Conservation (phyloP, 805 yeast species). For the Torulaspora quercuum region DNA sequence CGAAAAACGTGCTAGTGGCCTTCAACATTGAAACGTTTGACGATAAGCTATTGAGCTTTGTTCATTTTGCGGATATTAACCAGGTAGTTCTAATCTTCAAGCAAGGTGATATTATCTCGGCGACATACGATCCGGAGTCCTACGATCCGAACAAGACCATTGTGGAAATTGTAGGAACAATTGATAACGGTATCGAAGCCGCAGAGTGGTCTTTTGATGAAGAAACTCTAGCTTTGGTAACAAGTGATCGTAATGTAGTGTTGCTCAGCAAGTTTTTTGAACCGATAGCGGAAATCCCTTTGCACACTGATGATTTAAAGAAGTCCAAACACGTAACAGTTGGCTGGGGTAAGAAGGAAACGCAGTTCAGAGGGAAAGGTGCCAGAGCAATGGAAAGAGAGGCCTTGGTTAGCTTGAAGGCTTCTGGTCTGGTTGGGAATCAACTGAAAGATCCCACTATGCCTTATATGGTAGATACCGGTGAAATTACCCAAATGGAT, state of each 20-base stretch:
- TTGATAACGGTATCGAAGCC: slow-evolving; percentile 68
- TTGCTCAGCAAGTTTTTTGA: slow-evolving; percentile 75
- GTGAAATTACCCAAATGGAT: slow-evolving; percentile 59
- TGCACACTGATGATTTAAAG: slow-evolving; percentile 59
- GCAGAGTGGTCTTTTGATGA: slow-evolving; percentile 92
- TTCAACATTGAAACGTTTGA: slow-evolving; percentile 46
- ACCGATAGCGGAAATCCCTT: slow-evolving; percentile 61
- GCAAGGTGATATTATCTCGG: slow-evolving; percentile 72
- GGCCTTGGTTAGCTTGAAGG: slow-evolving; percentile 44
- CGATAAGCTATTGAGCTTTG: slow-evolving; percentile 51
- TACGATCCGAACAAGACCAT: slow-evolving; percentile 49
- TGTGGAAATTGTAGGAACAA: slow-evolving; percentile 76
- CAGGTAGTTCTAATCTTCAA: slow-evolving; percentile 63
- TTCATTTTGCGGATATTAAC: slow-evolving; percentile 65
- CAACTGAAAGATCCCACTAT: slow-evolving; percentile 87
- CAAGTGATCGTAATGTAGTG: slow-evolving; percentile 57
- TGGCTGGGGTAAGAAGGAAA: slow-evolving; percentile 98
- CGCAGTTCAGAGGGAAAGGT: slow-evolving; percentile 94
- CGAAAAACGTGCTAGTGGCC: slow-evolving; percentile 54
- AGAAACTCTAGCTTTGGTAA: slow-evolving; percentile 70
- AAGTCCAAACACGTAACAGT: slow-evolving; percentile 84
- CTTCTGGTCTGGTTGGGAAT: slow-evolving; percentile 63
- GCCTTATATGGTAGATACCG: slow-evolving; percentile 65
- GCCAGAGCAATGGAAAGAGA: slow-evolving; percentile 73
- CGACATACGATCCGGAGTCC: slow-evolving; percentile 51